Base-by-base conservation (phyloP, 2,329 filamentous ascomycete genomes). In the Didymella segeticola region DNA sequence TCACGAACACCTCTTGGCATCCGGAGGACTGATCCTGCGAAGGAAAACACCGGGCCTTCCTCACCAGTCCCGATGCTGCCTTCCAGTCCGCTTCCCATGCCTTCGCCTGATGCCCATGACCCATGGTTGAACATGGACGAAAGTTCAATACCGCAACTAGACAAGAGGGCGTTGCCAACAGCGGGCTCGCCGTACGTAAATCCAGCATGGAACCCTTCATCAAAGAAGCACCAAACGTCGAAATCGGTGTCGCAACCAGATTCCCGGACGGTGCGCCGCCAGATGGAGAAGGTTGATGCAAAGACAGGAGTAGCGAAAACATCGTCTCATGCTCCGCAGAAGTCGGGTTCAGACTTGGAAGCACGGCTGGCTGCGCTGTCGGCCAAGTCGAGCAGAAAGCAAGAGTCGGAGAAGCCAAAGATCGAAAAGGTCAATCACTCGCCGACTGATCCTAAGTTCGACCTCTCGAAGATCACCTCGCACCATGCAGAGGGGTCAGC, bases 151-250 rank as follows among this genome's bases (percentile, higher is more conserved):
- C 63, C 59, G 4, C 60, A 62, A 15, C 58, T 69, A 42, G 70
- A 75, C 47, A 67, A 63, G 43, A 68, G 73, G 64, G 69, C 70
- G 2, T 41, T 75, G 43, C 71, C 71, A 2, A 64, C 66, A 12
- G 64, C 56, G 10, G 71, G 65, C 7, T 52, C 63, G n/a, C 64
- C 66, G 5, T 67, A 67, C 45, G 58, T 64, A 7, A 63, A 63
- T 41, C 63, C 67, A 2, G 53, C 57, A 12, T 64, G 67, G 62
- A 61, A 64, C 12, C 53, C 60, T 11, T 62, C 60, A 17, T 49
- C 58, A n/a, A 63, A 50, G 33, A 56, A 64, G 30, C 58, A 63
- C 23, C 63, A 61, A 15, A 41, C 38, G 8, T 51, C 64, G 3
- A 71, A 64, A 39, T 58, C 62, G 1, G 30, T 49, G 2, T 61